Evolutionary conservation across 139 green algal species (phyloP).

Genomic region (Coccomyxa sp.): DNA sequence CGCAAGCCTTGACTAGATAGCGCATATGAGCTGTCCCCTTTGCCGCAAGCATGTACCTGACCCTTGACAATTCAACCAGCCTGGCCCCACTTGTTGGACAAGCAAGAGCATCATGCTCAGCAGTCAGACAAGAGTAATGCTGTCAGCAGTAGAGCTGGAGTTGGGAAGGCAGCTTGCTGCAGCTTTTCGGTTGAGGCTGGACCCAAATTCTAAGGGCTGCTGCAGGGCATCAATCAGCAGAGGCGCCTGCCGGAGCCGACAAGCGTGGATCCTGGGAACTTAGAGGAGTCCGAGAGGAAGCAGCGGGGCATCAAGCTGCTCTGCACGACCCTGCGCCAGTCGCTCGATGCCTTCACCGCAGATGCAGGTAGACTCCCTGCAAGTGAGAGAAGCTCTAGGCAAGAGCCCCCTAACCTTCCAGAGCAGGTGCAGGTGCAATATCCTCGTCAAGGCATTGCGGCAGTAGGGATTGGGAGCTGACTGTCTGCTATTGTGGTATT

Average conservation of each 20-base stretch:
- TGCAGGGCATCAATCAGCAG: neutral
- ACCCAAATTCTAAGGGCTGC: neutral
- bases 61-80: too few species aligned
- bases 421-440: too few species aligned
- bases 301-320: neutral
- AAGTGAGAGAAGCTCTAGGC: neutral
- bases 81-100: neutral
- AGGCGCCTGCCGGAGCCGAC: neutral
- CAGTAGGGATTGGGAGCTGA: neutral
- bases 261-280: neutral
- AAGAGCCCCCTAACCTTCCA: neutral
- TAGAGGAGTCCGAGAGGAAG: neutral
- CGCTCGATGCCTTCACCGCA: neutral
- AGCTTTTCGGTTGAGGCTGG: neutral
- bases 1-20: neutral
- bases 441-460: neutral
- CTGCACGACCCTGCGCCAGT: neutral
- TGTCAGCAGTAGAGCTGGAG: neutral
- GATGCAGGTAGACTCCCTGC: neutral
- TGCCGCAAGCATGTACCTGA: too few species aligned
- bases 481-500: neutral
- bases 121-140: neutral
- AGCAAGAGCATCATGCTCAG: neutral
- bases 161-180: neutral
- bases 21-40: neutral